Evolutionary conservation across 169 alveolate genomes (phyloP).

Genomic region (Cryptosporidium baileyi): DNA sequence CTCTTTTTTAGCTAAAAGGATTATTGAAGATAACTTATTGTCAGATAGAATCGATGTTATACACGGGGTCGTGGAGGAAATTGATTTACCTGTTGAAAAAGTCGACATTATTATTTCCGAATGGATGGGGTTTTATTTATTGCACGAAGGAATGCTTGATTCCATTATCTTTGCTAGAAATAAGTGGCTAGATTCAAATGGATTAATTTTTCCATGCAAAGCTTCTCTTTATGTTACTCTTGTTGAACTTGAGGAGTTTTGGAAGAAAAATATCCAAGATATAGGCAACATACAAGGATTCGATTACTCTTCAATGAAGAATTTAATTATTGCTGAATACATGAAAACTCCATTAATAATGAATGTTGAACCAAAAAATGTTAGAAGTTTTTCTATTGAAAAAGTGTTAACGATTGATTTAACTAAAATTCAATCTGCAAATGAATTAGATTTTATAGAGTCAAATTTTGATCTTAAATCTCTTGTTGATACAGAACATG

Average conservation of each 20-base stretch:
- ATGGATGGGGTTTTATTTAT: constrained; percentile 87
- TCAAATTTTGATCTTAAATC: neutral
- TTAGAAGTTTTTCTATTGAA: constrained; percentile 2
- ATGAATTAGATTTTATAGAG: constrained; percentile 11
- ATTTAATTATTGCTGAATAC: constrained; percentile 2
- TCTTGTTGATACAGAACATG: constrained; percentile 7
- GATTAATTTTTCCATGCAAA: constrained; percentile 49
- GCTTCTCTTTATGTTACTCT: constrained; percentile 52
- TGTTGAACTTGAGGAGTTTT: constrained; percentile 57
- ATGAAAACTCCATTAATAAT: constrained; percentile 30
- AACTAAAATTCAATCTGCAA: neutral
- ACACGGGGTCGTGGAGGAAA: constrained; percentile 81
- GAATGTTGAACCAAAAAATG: constrained; percentile 14
- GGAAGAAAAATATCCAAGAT: constrained; percentile 54
- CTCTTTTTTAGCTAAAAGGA: constrained; percentile 76
- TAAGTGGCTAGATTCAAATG: constrained; percentile 77
- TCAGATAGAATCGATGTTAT: constrained; percentile 76
- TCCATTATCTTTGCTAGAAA: constrained; percentile 86
- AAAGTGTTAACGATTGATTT: constrained; percentile 2
- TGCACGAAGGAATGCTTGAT: constrained; percentile 88
- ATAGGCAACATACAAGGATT: constrained; percentile 33
- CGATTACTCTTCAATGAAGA: constrained; percentile 33
- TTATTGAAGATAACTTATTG: constrained; percentile 79
- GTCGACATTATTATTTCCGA: constrained; percentile 85
- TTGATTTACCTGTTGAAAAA: constrained; percentile 71